Base-by-base conservation (phyloP, 495 filamentous ascomycete genomes). In the Aspergillus heteromorphus region DNA sequence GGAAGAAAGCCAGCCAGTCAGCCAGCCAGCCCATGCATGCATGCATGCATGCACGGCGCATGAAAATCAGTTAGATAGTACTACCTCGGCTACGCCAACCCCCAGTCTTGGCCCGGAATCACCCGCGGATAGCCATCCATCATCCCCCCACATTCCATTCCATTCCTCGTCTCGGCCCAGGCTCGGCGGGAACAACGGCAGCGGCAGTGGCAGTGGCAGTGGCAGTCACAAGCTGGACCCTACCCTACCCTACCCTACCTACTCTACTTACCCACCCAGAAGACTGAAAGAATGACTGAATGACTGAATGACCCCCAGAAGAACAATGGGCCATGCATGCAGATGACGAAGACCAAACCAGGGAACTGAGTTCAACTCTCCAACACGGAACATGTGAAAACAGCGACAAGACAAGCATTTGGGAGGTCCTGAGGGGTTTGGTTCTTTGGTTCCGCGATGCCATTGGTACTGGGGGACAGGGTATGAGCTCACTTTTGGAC, bases 1-100 rank as follows among this genome's bases (percentile, higher is more conserved):
- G n/a, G n/a, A n/a, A n/a, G n/a, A n/a, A n/a, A n/a, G n/a, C n/a
- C n/a, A n/a, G n/a, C n/a, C n/a, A n/a, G n/a, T n/a, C n/a, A n/a
- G n/a, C n/a, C n/a, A n/a, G n/a, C n/a, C n/a, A n/a, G n/a, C n/a
- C n/a, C n/a, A n/a, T n/a, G n/a, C n/a, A n/a, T n/a, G n/a, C n/a
- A n/a, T n/a, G n/a, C n/a, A n/a, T n/a, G n/a, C n/a, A n/a, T n/a
- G n/a, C n/a, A n/a, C n/a, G n/a, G n/a, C n/a, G n/a, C n/a, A n/a
- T n/a, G n/a, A n/a, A n/a, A n/a, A n/a, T n/a, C n/a, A n/a, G n/a
- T n/a, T n/a, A n/a, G n/a, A n/a, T n/a, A n/a, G n/a, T n/a, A 57
- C 29, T 25, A 64, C 68, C 68, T 71, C 68, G 68, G 68, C 64
- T 65, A 64, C 61, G 59, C 17, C 58, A 53, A n/a, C n/a, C 50